A percentile compares a stretch with the other conserved stretches of the same genome.
phyloP scores from a whole-genome alignment of 768 basidiomycete genomes.

The Daedaleopsis sinensis region DNA sequence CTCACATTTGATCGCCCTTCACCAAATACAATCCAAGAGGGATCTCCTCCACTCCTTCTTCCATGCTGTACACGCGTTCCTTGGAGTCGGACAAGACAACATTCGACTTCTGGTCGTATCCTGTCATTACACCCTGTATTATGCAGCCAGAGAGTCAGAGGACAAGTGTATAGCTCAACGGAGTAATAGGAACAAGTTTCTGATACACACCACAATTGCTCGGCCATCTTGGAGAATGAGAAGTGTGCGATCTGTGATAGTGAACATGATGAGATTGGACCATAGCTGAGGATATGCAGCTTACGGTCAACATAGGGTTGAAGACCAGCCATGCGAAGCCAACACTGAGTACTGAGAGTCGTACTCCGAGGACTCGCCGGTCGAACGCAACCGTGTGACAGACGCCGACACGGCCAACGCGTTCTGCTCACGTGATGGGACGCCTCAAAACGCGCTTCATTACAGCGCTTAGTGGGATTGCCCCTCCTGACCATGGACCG shows the following conservation, averaged over 20 bases:
- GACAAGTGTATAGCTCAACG: not conserved
- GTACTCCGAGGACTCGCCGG: too few species aligned
- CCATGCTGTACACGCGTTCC: constrained; percentile 89
- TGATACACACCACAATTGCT: constrained; percentile 87
- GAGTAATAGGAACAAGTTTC: too few species aligned
- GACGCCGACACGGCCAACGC: too few species aligned
- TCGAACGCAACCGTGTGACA: too few species aligned
- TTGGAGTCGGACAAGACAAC: constrained; percentile 92
- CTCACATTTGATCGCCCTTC: constrained; percentile 98
- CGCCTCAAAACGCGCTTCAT: not conserved
- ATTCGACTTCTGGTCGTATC: constrained; percentile 95
- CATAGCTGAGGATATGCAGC: constrained; percentile 28
- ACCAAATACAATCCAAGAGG: constrained; percentile 95
- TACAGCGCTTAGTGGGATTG: not conserved
- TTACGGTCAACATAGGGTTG: constrained; percentile 90
- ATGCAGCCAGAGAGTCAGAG: not conserved
- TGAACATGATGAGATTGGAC: not conserved
- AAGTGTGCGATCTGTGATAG: constrained; percentile 74
- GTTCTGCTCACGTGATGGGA: constrained; percentile 9
- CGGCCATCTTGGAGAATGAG: constrained; percentile 96
- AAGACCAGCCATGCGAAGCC: constrained; percentile 77
- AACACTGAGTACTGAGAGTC: too few species aligned
- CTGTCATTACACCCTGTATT: constrained; percentile 81
- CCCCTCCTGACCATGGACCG: constrained; percentile 15
- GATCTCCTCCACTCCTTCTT: constrained; percentile 93